These are phyloP conservation scores for Coriaria nepalensis DNA, from an alignment of 306 rosid genomes.

Conservation along the genomic window DNA sequence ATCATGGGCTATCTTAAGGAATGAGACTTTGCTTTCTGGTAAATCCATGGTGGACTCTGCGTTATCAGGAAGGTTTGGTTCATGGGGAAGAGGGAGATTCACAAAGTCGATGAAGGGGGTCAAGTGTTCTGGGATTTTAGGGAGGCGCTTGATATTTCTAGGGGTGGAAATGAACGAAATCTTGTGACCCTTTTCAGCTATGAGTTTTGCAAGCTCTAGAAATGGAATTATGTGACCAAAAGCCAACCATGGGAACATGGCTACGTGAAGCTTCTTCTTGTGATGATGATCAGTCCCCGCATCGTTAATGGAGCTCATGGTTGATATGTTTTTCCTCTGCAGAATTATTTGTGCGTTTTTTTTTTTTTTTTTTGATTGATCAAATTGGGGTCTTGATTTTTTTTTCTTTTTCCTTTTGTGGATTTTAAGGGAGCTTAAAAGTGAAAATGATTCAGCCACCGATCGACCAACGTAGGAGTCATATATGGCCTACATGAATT, in stretches of 20 bases:
- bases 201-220: constrained; percentile 35
- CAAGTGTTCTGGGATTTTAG: constrained; percentile 23
- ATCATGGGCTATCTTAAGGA: constrained; percentile 15
- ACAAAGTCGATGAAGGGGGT: constrained; percentile 18
- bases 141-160: constrained; percentile 34
- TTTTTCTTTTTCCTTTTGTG: too few relatives aligned
- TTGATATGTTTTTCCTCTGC: too few relatives aligned
- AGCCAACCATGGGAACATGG: constrained; percentile 58
- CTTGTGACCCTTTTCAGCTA: constrained; percentile 38
- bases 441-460: too few relatives aligned
- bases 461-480: too few relatives aligned
- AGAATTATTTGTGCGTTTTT: too few relatives aligned
- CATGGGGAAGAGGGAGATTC: constrained; percentile 28
- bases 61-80: constrained; percentile 13
- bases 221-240: constrained; percentile 43
- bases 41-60: constrained; percentile 17
- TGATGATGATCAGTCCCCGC: background rate
- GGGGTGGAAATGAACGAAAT: constrained; percentile 41
- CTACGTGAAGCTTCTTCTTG: constrained; percentile 26
- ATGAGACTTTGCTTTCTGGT: constrained; percentile 1
- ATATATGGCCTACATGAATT: too few relatives aligned
- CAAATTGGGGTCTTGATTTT: too few relatives aligned
- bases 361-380: too few relatives aligned
- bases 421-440: too few relatives aligned
- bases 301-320: too few relatives aligned